Evolutionary conservation across 768 basidiomycete genomes (phyloP), one percentile per base, ranked within the genome.

Genomic region (Ramaria rubella): DNA sequence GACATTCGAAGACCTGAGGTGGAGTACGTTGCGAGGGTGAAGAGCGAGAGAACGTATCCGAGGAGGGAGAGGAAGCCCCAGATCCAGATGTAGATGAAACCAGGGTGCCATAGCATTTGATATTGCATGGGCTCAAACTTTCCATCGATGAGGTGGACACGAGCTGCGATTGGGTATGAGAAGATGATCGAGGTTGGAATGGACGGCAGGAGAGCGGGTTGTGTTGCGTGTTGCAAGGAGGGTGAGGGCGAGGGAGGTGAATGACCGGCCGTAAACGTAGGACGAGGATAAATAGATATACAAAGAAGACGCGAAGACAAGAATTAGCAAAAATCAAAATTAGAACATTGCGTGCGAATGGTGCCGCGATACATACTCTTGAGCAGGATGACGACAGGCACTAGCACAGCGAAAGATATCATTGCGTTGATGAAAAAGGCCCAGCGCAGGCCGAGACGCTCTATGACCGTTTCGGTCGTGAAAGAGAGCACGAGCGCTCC

Each of bases 401-500:
- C 43, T 7, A 68, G 56, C 29, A 66, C 63, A 0, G 59, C 64
- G 8, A 60, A 49, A 17, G 65, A 65, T 26, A 69, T 63, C 4
- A 65, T 52, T 3, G 67, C 70, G 50, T 71, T 71, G 60, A 70
- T 66, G 64, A 69, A 33, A 63, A 63, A 59, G 57, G 69, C 53
- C 65, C 65, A 50, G 64, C 64, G 31, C 43, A 61, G 38, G 43
- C 63, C 30, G 55, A 66, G 38, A 59, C 52, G 49, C 62, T 69
- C 61, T 59, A 63, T 60, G 23, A 46, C 42, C 4, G 49, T 49
- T 26, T 60, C 58, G 3, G 60, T 64, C 4, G 55, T 61, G 30
- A 59, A 55, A 29, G 63, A 63, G 31, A 62, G 60, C 15, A 61
- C 12, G 19, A 64, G 38, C 30, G 52, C 57, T 59, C 69, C 61